Base-by-base conservation (phyloP, 1,284 basidiomycete species). In the Melampsora larici-populina region DNA sequence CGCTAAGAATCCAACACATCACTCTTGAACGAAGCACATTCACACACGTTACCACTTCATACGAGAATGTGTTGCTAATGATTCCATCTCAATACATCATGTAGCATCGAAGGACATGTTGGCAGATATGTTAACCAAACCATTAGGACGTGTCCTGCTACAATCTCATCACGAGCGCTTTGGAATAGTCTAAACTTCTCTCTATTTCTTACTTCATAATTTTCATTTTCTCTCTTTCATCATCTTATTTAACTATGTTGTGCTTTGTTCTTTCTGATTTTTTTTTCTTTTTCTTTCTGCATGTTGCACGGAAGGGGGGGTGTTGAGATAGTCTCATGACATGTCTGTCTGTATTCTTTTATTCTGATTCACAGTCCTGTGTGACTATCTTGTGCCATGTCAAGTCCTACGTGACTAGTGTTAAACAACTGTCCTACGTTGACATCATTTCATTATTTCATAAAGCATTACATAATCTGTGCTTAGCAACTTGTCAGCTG, bases 81-180 rank as follows among this genome's bases (percentile, higher is more conserved):
- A n/a, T 21, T 11, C 15, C 2, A 11, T 71, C 7, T n/a, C 6
- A 6, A 29, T 71, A 9, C 29, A 60, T 40, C 58, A 71, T 24
- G 36, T 71, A 2, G 60, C 55, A 1, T 60, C 70, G 5, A 40
- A 40, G 4, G 70, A 71, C 18, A 62, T 71, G 70, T n/a, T 71
- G 2, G 70, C 70, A 1, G 36, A 71, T 43, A 58, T 62, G 15
- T 33, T 71, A 3, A 71, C 70, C 6, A 71, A 71, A 26, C 58
- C 70, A 13, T 26, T 55, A 67, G 24, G 24, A 15, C 65, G 43
- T 67, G 17, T 17, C 9, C 26, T 33, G 8, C 15, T 26, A 8
- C 36, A 26, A 15, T 63, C 60, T 63, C 36, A 33, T 66, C 46
- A 13, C 4, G 15, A 33, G 15, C 5, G 6, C 46, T 36, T 43